Percentiles rank a stretch among this genome's conserved stretches.
Evolutionary conservation across 208 protist genomes (phyloP).

Genomic region (Phytomonas sp.): DNA sequence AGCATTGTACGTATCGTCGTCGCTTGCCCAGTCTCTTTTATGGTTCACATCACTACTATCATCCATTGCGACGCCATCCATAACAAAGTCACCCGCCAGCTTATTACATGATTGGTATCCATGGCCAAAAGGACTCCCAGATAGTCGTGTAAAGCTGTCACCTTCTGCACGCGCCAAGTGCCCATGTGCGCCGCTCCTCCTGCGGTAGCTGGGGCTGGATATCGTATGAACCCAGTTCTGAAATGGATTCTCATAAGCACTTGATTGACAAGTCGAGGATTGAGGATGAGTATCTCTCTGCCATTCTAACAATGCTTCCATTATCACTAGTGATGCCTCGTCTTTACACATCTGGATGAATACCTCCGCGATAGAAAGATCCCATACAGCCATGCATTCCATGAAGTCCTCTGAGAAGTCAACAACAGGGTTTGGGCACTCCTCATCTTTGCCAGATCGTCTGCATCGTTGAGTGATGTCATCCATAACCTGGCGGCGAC

Average conservation of each 20-base stretch:
- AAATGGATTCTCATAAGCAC: neutral
- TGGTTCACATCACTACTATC: neutral
- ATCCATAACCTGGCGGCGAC: neutral
- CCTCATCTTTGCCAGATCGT: neutral
- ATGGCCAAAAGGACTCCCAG: neutral
- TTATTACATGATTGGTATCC: neutral
- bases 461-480: neutral
- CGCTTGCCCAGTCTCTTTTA: neutral
- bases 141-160: neutral
- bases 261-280: neutral
- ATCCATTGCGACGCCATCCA: neutral
- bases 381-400: neutral
- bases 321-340: neutral
- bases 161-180: neutral
- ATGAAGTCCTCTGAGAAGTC: neutral
- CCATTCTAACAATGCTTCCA: neutral
- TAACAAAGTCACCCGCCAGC: neutral
- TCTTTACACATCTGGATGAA: conserved; percentile 2
- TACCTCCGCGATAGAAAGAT: neutral
- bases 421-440: neutral
- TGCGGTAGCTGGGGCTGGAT: neutral
- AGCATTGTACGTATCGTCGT: neutral
- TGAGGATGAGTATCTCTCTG: neutral
- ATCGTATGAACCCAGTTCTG: neutral
- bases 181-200: neutral